These are phyloP conservation scores for Macroventuria anomochaeta DNA, from an alignment of 2,329 filamentous ascomycete genomes.

Conservation along the genomic window DNA sequence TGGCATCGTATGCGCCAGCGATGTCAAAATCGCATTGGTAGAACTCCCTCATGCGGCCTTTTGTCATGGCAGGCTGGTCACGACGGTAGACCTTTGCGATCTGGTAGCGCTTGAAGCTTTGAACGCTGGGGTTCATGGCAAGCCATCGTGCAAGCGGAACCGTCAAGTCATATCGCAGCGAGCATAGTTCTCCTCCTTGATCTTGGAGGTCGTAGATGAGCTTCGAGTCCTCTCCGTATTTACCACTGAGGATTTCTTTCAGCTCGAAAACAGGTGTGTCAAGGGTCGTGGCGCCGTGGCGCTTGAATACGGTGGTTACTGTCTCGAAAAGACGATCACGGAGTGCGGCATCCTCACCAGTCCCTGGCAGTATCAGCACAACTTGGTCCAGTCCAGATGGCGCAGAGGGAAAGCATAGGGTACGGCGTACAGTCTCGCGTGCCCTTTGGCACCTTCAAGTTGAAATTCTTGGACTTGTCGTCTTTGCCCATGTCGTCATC, in stretches of 20 bases:
- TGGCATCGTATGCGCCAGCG: slow-evolving; percentile 80
- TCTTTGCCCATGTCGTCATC: slow-evolving; percentile 56
- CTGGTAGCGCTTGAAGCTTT: slow-evolving; percentile 91
- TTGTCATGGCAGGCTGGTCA: slow-evolving; percentile 80
- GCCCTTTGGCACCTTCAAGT: slow-evolving; percentile 88
- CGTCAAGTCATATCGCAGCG: slow-evolving; percentile 84
- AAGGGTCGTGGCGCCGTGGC: slow-evolving; percentile 47
- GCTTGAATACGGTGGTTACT: slow-evolving; percentile 47
- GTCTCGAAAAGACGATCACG: slow-evolving; percentile 47
- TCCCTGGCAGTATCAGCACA: slow-evolving; percentile 34
- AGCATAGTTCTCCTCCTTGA: slow-evolving; percentile 85
- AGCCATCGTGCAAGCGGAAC: slow-evolving; percentile 92
- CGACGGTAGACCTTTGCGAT: slow-evolving; percentile 90
- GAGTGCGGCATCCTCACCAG: slow-evolving; percentile 44
- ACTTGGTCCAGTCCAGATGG: background rate
- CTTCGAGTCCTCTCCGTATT: slow-evolving; percentile 92
- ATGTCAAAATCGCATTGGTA: slow-evolving; percentile 98
- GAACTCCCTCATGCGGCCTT: slow-evolving; percentile 93
- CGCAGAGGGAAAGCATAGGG: slow-evolving; percentile 65
- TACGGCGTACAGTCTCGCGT: slow-evolving; percentile 77
- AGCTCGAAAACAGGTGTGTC: slow-evolving; percentile 80
- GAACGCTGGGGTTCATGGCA: slow-evolving; percentile 84
- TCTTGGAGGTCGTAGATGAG: slow-evolving; percentile 90
- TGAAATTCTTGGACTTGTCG: slow-evolving; percentile 57
- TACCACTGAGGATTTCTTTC: slow-evolving; percentile 83